Base-by-base conservation (phyloP, 1,284 basidiomycete species). In the Moesziomyces antarcticus region DNA sequence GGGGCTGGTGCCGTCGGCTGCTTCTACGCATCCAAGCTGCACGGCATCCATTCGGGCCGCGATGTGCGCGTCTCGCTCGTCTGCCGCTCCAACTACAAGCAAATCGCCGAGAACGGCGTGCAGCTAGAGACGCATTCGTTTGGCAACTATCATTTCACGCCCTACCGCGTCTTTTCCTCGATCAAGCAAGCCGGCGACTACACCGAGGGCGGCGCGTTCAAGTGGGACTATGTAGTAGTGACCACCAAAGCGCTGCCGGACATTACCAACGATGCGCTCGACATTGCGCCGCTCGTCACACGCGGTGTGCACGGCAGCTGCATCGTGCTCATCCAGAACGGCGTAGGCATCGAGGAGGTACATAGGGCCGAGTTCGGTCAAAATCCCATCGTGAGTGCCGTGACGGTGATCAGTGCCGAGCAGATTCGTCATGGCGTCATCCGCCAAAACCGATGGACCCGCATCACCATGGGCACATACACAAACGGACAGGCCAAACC, bases 291-390 rank as follows among this genome's bases (percentile, higher is more conserved):
- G 3, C 54, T 85, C 13, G 82, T 86, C 4, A 54, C 63, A 8
- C 50, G 60, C 5, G 61, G 61, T 4, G 56, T 68, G 20, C 47
- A 52, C 0, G 53, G 55, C 1, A 78, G 80, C 25, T 68, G 77
- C 16, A 80, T 86, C 37, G 85, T 86, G 5, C 71, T 87, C 18
- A 85, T 87, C 51, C 86, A 87, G 70, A 87, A 87, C 59, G 86
- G 86, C 18, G 81, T 87, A 8, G 85, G 85, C 14, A 82, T 86
- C 40, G 86, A 87, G 63, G 79, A 83, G 47, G 82, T 84, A 18
- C 85, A 86, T 61, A 71, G 84, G 9, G 53, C 62, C 14, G 73
- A 82, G 24, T 86, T 82, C 64, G 77, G 80, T 1, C 37, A 76
- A 1, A 82, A 84, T 47, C 78, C 81, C 6, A 82, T 86, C 42